These are phyloP conservation scores for Talaromyces sp. DNA, from an alignment of 2,329 filamentous ascomycete genomes.

Conservation along the genomic window DNA sequence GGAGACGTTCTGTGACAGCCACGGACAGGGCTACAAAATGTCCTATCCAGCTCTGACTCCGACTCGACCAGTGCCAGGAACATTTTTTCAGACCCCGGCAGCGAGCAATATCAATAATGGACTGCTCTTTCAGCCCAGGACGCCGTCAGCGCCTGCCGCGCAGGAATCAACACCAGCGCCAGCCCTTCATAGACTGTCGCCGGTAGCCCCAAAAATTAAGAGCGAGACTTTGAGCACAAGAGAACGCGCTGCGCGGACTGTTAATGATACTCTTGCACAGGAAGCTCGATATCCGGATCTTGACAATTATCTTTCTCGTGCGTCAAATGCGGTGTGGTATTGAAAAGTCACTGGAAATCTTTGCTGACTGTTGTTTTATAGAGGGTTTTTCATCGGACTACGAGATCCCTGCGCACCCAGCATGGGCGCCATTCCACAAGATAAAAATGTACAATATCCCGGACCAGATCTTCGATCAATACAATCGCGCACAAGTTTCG, in stretches of 20 bases:
- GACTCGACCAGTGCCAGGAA: conserved; percentile 41
- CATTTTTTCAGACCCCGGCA: conserved; percentile 42
- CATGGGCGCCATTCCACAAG: conserved; percentile 89
- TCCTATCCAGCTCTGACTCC: conserved; percentile 43
- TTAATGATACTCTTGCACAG: conserved; percentile 72
- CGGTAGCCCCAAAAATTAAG: conserved; percentile 42
- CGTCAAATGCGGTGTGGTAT: conserved; percentile 40
- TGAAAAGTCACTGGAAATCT: not conserved
- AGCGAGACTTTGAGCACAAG: conserved; percentile 62
- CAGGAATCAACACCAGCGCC: conserved; percentile 27
- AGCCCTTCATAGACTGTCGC: conserved; percentile 34
- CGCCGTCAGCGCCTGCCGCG: conserved; percentile 28
- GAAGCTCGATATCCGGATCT: conserved; percentile 85
- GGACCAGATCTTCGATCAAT: conserved; percentile 86
- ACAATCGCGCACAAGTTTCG: conserved; percentile 79
- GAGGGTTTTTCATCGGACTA: conserved; percentile 91
- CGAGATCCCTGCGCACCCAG: conserved; percentile 64
- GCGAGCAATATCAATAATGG: conserved; percentile 35
- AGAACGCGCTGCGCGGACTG: conserved; percentile 74
- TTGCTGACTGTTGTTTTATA: conserved; percentile 42
- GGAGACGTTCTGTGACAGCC: conserved; percentile 22
- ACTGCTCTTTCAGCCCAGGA: conserved; percentile 33
- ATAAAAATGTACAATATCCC: conserved; percentile 84
- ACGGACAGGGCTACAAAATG: conserved; percentile 32
- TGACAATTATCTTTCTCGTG: conserved; percentile 84